phyloP scores from a whole-genome alignment of 305 asterid genomes.

The Rubia peregrina region DNA sequence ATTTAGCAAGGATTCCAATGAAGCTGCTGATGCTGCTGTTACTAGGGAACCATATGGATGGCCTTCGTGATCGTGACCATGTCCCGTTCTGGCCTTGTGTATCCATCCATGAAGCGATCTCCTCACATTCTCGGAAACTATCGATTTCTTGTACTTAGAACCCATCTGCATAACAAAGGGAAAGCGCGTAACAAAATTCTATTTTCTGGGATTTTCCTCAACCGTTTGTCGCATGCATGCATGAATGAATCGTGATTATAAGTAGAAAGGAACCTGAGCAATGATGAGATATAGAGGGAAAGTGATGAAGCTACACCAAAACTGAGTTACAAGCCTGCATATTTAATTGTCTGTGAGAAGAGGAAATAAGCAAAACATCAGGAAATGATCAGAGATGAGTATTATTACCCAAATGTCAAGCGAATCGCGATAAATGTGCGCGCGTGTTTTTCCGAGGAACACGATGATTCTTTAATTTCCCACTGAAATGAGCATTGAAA shows the following conservation, averaged over 20 bases:
- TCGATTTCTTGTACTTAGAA: slow-evolving; percentile 71
- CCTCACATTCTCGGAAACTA: slow-evolving; percentile 68
- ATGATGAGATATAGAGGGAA: slow-evolving; percentile 85
- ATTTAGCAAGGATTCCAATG: slow-evolving; percentile 24
- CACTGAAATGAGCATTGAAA: slow-evolving; percentile 37
- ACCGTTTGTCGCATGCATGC: too few relatives aligned
- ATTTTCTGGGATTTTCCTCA: too few relatives aligned
- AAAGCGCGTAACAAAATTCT: neutral
- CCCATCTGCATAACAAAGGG: slow-evolving; percentile 58
- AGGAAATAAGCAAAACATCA: neutral
- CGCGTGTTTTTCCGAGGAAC: slow-evolving; percentile 40
- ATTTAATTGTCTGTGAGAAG: neutral
- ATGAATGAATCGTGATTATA: neutral
- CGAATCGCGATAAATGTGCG: slow-evolving; percentile 50
- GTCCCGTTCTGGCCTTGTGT: slow-evolving; percentile 50
- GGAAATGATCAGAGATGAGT: neutral
- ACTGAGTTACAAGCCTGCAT: slow-evolving; percentile 69
- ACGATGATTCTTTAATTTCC: slow-evolving; percentile 58
- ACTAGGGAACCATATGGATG: slow-evolving; percentile 1
- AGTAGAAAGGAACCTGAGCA: slow-evolving; percentile 50
- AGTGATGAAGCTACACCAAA: slow-evolving; percentile 98
- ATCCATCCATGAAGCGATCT: slow-evolving; percentile 80
- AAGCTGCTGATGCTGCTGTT: slow-evolving; percentile 17
- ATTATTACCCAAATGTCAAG: slow-evolving; percentile 57
- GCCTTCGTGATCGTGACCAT: slow-evolving; percentile 19